phyloP scores from a whole-genome alignment of 2,329 filamentous ascomycete genomes.

The Fusarium odoratissimum region DNA sequence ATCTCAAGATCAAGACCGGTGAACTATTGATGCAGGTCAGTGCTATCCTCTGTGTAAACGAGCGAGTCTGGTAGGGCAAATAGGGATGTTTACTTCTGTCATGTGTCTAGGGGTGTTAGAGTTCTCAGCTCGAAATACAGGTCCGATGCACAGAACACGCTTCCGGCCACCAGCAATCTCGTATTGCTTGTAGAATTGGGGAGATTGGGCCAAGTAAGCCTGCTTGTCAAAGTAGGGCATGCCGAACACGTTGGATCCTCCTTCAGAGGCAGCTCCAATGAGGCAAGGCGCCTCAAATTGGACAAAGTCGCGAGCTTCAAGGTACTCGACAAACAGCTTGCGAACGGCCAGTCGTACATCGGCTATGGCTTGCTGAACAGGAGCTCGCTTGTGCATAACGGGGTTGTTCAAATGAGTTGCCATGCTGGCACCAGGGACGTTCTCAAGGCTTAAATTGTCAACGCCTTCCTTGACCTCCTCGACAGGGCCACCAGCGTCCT shows the following conservation, averaged over 20 bases:
- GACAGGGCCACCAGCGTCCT: constrained; percentile 56
- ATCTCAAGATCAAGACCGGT: constrained; percentile 91
- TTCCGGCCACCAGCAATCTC: constrained; percentile 83
- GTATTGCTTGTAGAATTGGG: constrained; percentile 90
- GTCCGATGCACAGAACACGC: constrained; percentile 81
- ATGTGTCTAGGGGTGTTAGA: constrained; percentile 86
- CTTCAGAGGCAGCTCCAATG: constrained; percentile 90
- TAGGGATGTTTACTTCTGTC: constrained; percentile 68
- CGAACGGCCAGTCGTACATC: constrained; percentile 66
- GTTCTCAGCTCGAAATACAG: constrained; percentile 88
- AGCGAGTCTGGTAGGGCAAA: constrained; percentile 15
- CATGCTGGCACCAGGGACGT: constrained; percentile 79
- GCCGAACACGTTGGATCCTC: constrained; percentile 90
- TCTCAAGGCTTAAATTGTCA: constrained; percentile 55
- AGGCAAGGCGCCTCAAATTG: constrained; percentile 90
- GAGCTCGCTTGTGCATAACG: constrained; percentile 90
- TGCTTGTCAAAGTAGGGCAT: constrained; percentile 89
- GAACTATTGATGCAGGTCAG: constrained; percentile 62
- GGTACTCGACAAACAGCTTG: constrained; percentile 81
- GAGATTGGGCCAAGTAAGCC: constrained; percentile 83
- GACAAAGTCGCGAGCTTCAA: constrained; percentile 58
- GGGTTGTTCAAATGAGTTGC: constrained; percentile 90
- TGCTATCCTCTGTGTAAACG: neutral
- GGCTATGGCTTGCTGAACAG: constrained; percentile 87
- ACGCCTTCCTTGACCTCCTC: constrained; percentile 59